Conservation (phyloP, 768 basidiomycete species). For the Hortiboletus flavorubellus region DNA sequence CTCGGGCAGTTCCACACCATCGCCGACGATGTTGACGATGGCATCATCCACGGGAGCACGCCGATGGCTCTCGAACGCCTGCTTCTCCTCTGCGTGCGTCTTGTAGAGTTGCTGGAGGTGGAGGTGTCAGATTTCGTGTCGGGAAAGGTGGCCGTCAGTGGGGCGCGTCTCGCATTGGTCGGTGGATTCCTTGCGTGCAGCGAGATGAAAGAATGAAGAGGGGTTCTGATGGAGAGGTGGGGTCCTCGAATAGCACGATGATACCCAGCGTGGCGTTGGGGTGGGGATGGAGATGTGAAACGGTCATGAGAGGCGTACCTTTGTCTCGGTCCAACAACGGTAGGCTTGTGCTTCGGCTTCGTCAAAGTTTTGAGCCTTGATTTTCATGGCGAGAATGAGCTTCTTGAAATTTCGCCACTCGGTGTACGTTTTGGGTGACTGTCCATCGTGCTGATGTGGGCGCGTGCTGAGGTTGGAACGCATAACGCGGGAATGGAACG, state of each 20-base stretch:
- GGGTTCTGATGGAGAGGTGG: conserved; percentile 37
- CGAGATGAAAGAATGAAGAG: conserved; percentile 73
- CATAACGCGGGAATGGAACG: conserved; percentile 22
- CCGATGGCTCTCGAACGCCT: conserved; percentile 48
- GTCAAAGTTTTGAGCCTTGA: conserved; percentile 85
- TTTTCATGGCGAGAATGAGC: conserved; percentile 53
- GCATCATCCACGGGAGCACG: conserved; percentile 45
- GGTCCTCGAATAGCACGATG: too few species aligned
- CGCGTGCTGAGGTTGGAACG: not conserved
- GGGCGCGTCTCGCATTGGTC: conserved; percentile 52
- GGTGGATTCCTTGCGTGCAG: conserved; percentile 65
- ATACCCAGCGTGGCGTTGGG: not conserved
- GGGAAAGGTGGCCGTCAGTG: conserved; percentile 82
- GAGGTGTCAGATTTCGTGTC: conserved; percentile 94
- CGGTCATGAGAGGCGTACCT: conserved; percentile 25
- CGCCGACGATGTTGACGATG: conserved; percentile 50
- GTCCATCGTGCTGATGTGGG: conserved; percentile 58
- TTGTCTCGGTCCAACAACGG: conserved; percentile 64
- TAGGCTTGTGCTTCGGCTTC: conserved; percentile 90
- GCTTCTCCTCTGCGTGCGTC: conserved; percentile 67
- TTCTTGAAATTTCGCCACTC: conserved; percentile 82
- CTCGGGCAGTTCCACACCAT: conserved; percentile 48
- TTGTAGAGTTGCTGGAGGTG: conserved; percentile 85
- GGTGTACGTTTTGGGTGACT: conserved; percentile 45
- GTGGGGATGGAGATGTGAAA: not conserved